Evolutionary conservation across 2,329 filamentous ascomycete species (phyloP).

Genomic region (Aspergillus sp.): DNA sequence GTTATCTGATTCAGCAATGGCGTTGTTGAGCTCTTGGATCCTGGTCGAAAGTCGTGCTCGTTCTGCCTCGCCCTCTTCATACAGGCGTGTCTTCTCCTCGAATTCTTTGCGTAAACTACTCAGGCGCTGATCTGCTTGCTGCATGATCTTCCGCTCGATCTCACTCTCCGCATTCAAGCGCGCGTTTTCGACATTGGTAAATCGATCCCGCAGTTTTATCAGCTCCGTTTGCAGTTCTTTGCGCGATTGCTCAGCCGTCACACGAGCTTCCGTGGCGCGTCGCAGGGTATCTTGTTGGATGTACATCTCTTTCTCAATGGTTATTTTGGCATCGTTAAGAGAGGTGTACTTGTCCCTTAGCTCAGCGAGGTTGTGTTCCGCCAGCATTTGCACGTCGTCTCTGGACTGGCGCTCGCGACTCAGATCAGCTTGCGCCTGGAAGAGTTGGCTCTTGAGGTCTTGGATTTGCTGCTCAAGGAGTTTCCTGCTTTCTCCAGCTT

Average conservation of each 20-base stretch:
- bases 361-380: conserved; percentile 77
- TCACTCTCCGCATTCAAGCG: conserved; percentile 73
- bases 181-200: conserved; percentile 77
- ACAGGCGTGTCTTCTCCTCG: conserved; percentile 66
- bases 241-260: conserved; percentile 74
- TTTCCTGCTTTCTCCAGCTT: conserved; percentile 72
- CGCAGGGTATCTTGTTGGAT: conserved; percentile 87
- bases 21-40: conserved; percentile 77
- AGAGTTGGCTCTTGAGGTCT: conserved; percentile 78
- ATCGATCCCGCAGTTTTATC: conserved; percentile 72
- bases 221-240: conserved; percentile 86
- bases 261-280: conserved; percentile 73
- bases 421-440: conserved; percentile 77
- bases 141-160: conserved; percentile 71
- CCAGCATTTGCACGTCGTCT: conserved; percentile 84
- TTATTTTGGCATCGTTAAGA: conserved; percentile 91
- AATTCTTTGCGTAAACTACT: conserved; percentile 70
- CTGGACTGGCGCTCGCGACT: conserved; percentile 88
- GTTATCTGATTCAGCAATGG: conserved; percentile 81
- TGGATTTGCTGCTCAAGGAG: conserved; percentile 81
- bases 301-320: conserved; percentile 96
- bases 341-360: conserved; percentile 79
- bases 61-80: conserved; percentile 74
- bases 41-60: conserved; percentile 68
- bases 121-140: conserved; percentile 73